Evolutionary conservation across 768 basidiomycete genomes (phyloP), one percentile per base, ranked within the genome.

Genomic region (Mycena chlorophos): DNA sequence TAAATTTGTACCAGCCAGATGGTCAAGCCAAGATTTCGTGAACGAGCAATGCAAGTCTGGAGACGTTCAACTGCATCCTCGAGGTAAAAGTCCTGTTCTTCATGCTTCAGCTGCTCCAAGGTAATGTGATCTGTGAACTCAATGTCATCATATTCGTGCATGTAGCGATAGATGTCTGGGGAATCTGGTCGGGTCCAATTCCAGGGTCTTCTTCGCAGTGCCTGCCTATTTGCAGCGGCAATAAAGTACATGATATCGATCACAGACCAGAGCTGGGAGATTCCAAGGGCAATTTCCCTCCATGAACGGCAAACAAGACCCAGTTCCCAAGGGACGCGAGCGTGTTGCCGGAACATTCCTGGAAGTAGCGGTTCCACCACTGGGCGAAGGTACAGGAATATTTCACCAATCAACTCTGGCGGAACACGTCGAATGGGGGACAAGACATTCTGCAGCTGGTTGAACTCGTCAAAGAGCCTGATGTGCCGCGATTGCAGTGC

Each of bases 261-360:
- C 23, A n/a, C 45, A 6, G 5, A 25, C 45, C 45, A 46, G 6
- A 46, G 26, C 26, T 27, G 23, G 12, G 23, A 13, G 12, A 46
- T 6, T 4, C 26, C n/a, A 6, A 25, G 8, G 13, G 45, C 45
- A 27, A 46, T 23, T 5, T 46, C 23, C 13, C 45, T 25, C 45
- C 45, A 46, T 12, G 45, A 23, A n/a, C 45, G 45, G n/a, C 45
- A 46, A 25, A 46, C 45, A 27, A 46, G 45, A 26, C 23, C 45
- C 13, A 46, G 22, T n/a, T n/a, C 13, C 45, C 45, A 46, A 4
- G 45, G 45, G 12, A 26, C 8, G 5, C 26, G 6, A 5, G n/a
- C 45, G 12, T 25, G 45, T 6, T 19, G 22, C 20, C 23, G n/a
- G n/a, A 23, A 13, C 45, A 13, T 6, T 46, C 23, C 4, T 46